Evolutionary conservation across 2,329 filamentous ascomycete genomes (phyloP).

Genomic region (Diaporthe ampelina): DNA sequence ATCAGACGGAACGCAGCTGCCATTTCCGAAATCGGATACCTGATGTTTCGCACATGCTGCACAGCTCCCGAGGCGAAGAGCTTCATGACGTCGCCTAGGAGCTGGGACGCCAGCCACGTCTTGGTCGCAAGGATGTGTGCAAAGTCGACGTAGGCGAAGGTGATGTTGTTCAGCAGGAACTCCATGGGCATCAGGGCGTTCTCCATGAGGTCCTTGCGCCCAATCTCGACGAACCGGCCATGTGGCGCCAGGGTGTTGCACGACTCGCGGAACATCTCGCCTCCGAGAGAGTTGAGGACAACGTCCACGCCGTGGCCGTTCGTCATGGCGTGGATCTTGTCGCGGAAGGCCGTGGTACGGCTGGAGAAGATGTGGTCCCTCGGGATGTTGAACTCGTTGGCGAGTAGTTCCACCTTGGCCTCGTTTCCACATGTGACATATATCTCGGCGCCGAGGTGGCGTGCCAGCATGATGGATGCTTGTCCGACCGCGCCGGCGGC

Average conservation of each 20-base stretch:
- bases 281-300: not conserved
- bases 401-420: slow-evolving; percentile 52
- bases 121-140: slow-evolving; percentile 36
- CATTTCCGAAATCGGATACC: slow-evolving; percentile 42
- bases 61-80: slow-evolving; percentile 40
- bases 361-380: slow-evolving; percentile 52
- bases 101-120: not conserved
- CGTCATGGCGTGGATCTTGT: slow-evolving; percentile 47
- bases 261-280: slow-evolving; percentile 56
- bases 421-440: slow-evolving; percentile 51
- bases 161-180: slow-evolving; percentile 56
- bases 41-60: slow-evolving; percentile 38
- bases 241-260: slow-evolving; percentile 44
- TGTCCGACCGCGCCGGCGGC: slow-evolving; percentile 44
- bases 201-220: slow-evolving; percentile 54
- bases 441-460: slow-evolving; percentile 49
- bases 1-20: not conserved
- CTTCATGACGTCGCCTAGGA: slow-evolving; percentile 29
- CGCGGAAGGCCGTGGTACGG: slow-evolving; percentile 49
- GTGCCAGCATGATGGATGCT: slow-evolving; percentile 41
- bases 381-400: slow-evolving; percentile 48
- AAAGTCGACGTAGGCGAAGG: slow-evolving; percentile 54
- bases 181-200: slow-evolving; percentile 60
- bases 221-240: slow-evolving; percentile 61
- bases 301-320: slow-evolving; percentile 8